A percentile compares a stretch with the other conserved stretches of the same genome.
phyloP scores from a whole-genome alignment of 2,329 filamentous ascomycete species.

The Aspergillus sojae region DNA sequence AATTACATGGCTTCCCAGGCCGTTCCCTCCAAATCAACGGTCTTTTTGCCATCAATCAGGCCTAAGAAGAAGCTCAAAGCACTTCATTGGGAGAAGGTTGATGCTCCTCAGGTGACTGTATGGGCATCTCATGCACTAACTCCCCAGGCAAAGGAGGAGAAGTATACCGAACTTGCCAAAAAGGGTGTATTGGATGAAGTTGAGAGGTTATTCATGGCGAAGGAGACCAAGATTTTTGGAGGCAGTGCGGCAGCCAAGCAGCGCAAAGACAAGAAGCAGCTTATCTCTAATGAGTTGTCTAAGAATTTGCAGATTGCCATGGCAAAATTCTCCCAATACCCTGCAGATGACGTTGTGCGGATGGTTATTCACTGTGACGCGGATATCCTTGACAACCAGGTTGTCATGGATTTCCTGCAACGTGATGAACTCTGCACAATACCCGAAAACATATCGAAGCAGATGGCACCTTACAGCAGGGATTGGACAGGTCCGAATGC shows the following conservation, averaged over 20 bases:
- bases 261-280: slow-evolving; percentile 95
- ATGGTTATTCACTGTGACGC: slow-evolving; percentile 96
- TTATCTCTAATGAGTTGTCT: slow-evolving; percentile 87
- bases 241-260: slow-evolving; percentile 68
- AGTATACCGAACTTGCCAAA: slow-evolving; percentile 88
- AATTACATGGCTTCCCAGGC: slow-evolving; percentile 71
- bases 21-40: slow-evolving; percentile 57
- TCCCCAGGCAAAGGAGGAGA: slow-evolving; percentile 88
- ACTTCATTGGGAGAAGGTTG: slow-evolving; percentile 98
- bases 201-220: slow-evolving; percentile 95
- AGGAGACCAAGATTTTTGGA: slow-evolving; percentile 83
- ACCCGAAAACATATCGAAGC: slow-evolving; percentile 84
- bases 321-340: slow-evolving; percentile 84
- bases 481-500: slow-evolving; percentile 94
- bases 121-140: slow-evolving; percentile 88
- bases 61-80: slow-evolving; percentile 99
- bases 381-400: slow-evolving; percentile 82
- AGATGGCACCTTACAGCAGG: slow-evolving; percentile 92
- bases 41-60: slow-evolving; percentile 76
- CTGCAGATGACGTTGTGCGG: slow-evolving; percentile 81
- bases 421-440: slow-evolving; percentile 91
- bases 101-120: slow-evolving; percentile 85
- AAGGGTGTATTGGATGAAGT: slow-evolving; percentile 97
- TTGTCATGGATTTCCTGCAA: slow-evolving; percentile 96
- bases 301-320: slow-evolving; percentile 92